Evolutionary conservation across 352 stramenopile species (phyloP).

Genomic region (Peronospora farinosa): DNA sequence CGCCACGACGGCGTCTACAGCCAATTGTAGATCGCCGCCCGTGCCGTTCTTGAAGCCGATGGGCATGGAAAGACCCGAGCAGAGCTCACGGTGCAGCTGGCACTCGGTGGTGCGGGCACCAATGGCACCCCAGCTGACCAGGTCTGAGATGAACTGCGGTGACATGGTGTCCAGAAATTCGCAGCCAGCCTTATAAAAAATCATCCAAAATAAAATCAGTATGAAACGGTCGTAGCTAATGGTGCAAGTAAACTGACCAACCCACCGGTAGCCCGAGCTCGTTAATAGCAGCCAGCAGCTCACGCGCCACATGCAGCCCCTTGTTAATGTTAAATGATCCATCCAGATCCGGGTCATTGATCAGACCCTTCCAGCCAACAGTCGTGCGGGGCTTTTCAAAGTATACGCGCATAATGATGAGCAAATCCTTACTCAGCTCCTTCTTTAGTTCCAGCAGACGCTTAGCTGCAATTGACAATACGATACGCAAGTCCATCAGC

Average conservation of each 20-base stretch:
- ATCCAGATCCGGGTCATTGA: slow-evolving; percentile 87
- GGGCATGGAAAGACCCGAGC: slow-evolving; percentile 84
- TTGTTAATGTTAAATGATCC: slow-evolving; percentile 91
- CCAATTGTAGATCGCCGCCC: slow-evolving; percentile 77
- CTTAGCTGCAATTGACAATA: slow-evolving; percentile 31
- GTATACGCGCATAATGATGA: slow-evolving; percentile 89
- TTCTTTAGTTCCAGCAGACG: slow-evolving; percentile 63
- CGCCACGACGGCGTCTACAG: slow-evolving; percentile 79
- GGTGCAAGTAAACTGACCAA: not conserved
- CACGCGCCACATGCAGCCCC: slow-evolving; percentile 70
- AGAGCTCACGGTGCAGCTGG: slow-evolving; percentile 86
- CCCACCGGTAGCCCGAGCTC: slow-evolving; percentile 66
- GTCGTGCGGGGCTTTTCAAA: slow-evolving; percentile 89
- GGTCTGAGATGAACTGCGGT: slow-evolving; percentile 85
- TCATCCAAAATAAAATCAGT: slow-evolving; percentile 3
- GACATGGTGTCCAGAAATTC: slow-evolving; percentile 90
- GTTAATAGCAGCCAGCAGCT: slow-evolving; percentile 83
- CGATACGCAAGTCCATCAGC: slow-evolving; percentile 5
- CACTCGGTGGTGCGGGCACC: slow-evolving; percentile 87
- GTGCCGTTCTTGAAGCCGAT: slow-evolving; percentile 91
- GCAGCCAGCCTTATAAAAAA: slow-evolving; percentile 41
- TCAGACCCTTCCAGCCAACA: slow-evolving; percentile 87
- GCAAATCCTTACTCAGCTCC: slow-evolving; percentile 71
- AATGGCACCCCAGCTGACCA: slow-evolving; percentile 88
- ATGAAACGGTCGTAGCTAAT: not conserved